phyloP scores from a whole-genome alignment of 306 rosid genomes.

The Vigna nakashimae region DNA sequence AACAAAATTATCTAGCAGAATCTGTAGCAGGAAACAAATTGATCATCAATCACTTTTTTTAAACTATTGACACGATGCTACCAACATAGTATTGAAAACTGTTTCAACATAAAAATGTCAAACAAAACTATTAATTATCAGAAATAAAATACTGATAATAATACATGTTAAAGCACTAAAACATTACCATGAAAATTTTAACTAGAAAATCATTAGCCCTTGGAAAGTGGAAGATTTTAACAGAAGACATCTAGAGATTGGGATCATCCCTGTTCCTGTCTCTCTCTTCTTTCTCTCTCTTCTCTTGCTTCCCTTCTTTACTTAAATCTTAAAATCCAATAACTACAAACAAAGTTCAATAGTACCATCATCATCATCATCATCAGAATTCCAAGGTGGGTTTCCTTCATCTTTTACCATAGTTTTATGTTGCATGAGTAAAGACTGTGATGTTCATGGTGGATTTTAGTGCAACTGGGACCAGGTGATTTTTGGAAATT shows the following conservation, averaged over 20 bases:
- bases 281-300: neutral
- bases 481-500: constrained; percentile 14
- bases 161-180: neutral
- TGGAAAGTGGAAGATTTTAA: constrained; percentile 59
- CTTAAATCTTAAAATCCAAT: constrained; percentile 46
- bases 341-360: neutral
- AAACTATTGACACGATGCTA: neutral
- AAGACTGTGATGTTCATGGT: constrained; percentile 1
- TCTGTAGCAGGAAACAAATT: neutral
- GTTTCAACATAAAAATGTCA: neutral
- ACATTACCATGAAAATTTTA: constrained; percentile 32
- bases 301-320: constrained; percentile 30
- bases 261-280: constrained; percentile 48
- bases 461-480: constrained; percentile 33
- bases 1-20: no score
- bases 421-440: constrained; percentile 22
- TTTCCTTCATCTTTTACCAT: constrained; percentile 43
- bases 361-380: constrained; percentile 9
- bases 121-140: neutral
- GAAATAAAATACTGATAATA: neutral
- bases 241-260: constrained; percentile 66
- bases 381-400: constrained; percentile 52
- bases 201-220: constrained; percentile 51
- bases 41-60: neutral
- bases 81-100: neutral